A percentile compares a stretch with the other conserved stretches of the same genome.
phyloP scores from a whole-genome alignment of 2,329 filamentous ascomycete species.

The Colletotrichum musicola region DNA sequence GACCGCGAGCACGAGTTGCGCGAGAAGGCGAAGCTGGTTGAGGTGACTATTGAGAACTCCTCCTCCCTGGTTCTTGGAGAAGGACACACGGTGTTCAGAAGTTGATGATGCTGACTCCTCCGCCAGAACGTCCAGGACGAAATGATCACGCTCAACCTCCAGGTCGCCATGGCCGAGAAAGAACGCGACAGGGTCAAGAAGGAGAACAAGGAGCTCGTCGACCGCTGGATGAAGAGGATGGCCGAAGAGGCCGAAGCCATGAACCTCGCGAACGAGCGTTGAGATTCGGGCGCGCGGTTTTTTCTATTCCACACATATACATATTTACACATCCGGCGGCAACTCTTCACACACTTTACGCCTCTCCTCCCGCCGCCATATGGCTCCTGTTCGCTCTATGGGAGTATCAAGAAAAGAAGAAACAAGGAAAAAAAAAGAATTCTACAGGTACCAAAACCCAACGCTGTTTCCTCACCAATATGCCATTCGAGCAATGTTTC shows the following conservation, averaged over 20 bases:
- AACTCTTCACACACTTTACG: neutral
- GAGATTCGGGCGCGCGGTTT: conserved; percentile 14
- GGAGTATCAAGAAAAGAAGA: conserved; percentile 25
- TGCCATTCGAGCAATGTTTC: conserved; percentile 15
- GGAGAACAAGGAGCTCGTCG: conserved; percentile 91
- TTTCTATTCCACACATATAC: conserved; percentile 9
- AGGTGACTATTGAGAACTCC: conserved; percentile 58
- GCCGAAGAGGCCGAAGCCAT: conserved; percentile 88
- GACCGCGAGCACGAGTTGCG: conserved; percentile 89
- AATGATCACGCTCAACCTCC: conserved; percentile 86
- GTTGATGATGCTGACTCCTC: conserved; percentile 10
- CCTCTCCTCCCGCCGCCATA: neutral
- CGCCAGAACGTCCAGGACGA: conserved; percentile 88
- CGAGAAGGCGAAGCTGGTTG: conserved; percentile 85
- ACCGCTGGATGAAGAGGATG: conserved; percentile 92
- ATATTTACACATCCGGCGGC: neutral
- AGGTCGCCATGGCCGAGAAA: conserved; percentile 88
- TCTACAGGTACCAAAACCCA: conserved; percentile 39
- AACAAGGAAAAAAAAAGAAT: conserved; percentile 11
- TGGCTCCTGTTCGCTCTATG: conserved; percentile 28
- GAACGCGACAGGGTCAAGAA: conserved; percentile 77
- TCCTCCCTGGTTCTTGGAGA: no score
- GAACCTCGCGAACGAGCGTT: conserved; percentile 74
- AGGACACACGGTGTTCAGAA: no score
- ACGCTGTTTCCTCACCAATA: conserved; percentile 35